Percentiles rank a stretch among this genome's conserved stretches.
Evolutionary conservation across 2,329 filamentous ascomycete genomes (phyloP).

Genomic region (Monilinia fructigena): DNA sequence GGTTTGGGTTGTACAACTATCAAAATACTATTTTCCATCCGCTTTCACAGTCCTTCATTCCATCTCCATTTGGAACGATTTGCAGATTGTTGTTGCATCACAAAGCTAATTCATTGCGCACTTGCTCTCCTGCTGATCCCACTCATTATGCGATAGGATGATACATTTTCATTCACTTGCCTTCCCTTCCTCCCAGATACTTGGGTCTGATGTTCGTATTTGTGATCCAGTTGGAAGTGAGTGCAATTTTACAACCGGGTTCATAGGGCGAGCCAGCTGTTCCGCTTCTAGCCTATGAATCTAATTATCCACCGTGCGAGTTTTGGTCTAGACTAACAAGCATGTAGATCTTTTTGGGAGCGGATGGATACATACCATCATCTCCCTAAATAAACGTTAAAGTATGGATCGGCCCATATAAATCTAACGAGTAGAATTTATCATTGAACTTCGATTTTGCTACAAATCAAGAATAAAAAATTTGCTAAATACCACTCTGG

Average conservation of each 20-base stretch:
- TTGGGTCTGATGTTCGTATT: conserved; percentile 16
- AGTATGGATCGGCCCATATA: too few species aligned
- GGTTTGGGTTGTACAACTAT: conserved; percentile 1
- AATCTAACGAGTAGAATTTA: too few species aligned
- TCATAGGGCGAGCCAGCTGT: conserved; percentile 21
- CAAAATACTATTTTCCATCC: neutral
- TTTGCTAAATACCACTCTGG: too few species aligned
- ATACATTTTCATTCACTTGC: neutral
- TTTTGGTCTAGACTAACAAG: conserved; percentile 4
- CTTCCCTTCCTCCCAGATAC: conserved; percentile 6
- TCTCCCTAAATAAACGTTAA: too few species aligned
- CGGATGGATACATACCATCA: neutral
- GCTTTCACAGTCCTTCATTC: conserved; percentile 2
- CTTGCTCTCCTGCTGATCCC: neutral
- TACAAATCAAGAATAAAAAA: too few species aligned
- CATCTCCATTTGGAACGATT: neutral
- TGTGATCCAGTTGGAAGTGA: conserved; percentile 6
- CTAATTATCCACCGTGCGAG: conserved; percentile 15
- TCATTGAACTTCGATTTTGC: too few species aligned
- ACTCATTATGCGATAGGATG: neutral
- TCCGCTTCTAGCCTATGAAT: conserved; percentile 13
- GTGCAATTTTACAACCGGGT: conserved; percentile 14
- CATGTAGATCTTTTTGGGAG: conserved; percentile 9
- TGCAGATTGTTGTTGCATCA: conserved; percentile 8
- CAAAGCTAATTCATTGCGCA: neutral